Conservation (phyloP, 768 basidiomycete species). For the Artomyces pyxidatus region DNA sequence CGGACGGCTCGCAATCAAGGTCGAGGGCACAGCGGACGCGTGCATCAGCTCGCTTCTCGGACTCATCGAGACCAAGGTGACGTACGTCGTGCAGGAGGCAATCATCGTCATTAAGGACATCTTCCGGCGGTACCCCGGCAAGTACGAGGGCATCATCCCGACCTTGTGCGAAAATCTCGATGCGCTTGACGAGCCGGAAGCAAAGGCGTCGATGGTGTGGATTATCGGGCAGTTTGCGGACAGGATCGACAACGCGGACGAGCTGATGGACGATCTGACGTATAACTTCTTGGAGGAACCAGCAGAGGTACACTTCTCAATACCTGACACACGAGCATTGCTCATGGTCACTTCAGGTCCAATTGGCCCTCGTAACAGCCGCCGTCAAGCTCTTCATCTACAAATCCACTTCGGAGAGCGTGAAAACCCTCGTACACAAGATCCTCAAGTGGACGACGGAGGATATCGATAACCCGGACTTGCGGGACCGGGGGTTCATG, state of each 20-base stretch:
- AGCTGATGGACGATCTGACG: constrained; percentile 23
- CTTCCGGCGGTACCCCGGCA: constrained; percentile 93
- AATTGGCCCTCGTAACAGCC: constrained; percentile 90
- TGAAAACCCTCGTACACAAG: constrained; percentile 88
- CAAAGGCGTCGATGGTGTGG: constrained; percentile 98
- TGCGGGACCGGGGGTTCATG: constrained; percentile 97
- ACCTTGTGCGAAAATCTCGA: constrained; percentile 90
- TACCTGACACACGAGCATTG: background rate
- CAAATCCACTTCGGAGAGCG: constrained; percentile 72
- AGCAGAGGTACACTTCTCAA: constrained; percentile 54
- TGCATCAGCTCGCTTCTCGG: constrained; percentile 83
- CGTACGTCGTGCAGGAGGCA: constrained; percentile 37
- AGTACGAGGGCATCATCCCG: constrained; percentile 94
- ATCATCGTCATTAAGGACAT: constrained; percentile 96
- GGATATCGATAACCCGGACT: constrained; percentile 95
- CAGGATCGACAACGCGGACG: constrained; percentile 86
- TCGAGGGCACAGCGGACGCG: constrained; percentile 77
- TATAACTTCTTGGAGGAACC: constrained; percentile 60
- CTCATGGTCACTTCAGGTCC: constrained; percentile 53
- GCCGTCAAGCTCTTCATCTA: constrained; percentile 94
- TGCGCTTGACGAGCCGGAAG: constrained; percentile 88
- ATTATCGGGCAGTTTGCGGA: constrained; percentile 95
- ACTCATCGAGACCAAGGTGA: constrained; percentile 88
- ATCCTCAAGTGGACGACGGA: constrained; percentile 97
- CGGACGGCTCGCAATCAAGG: constrained; percentile 96